A percentile compares a stretch with the other conserved stretches of the same genome.
These are phyloP conservation scores for Corylus heterophylla DNA, from an alignment of 306 rosid genomes.

Conservation along the genomic window DNA sequence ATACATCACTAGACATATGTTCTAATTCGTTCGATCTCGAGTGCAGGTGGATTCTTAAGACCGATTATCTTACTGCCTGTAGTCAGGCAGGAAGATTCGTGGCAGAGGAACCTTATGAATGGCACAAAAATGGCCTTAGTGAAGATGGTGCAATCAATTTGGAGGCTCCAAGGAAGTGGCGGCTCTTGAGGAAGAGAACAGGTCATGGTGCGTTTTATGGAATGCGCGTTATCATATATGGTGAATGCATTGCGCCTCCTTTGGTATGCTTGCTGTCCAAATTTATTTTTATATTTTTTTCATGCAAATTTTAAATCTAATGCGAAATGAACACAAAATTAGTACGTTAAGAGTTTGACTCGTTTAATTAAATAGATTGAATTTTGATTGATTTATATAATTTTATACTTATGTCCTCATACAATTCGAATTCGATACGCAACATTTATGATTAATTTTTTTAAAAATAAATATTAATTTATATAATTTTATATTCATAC, in stretches of 20 bases:
- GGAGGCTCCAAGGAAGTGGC: conserved; percentile 99
- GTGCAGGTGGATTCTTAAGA: conserved; percentile 93
- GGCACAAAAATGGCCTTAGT: conserved; percentile 75
- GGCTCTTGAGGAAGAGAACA: conserved; percentile 72
- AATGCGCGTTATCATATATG: conserved; percentile 69
- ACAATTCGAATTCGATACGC: no score
- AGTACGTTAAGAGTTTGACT: no score
- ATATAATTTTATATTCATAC: no score
- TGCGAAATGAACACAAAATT: no score
- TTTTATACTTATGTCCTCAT: no score
- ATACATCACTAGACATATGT: neutral
- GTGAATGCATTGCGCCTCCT: conserved; percentile 83
- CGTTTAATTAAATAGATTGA: no score
- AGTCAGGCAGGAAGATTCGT: conserved; percentile 61
- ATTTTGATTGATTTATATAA: no score
- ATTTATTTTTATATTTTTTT: conserved; percentile 3
- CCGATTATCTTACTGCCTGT: conserved; percentile 77
- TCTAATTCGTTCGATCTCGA: conserved; percentile 25
- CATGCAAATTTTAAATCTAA: neutral
- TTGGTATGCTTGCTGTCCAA: conserved; percentile 56
- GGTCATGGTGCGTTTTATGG: conserved; percentile 89
- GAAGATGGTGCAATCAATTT: conserved; percentile 85
- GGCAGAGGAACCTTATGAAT: conserved; percentile 84
- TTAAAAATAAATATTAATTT: no score
- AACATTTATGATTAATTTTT: no score